Conservation (phyloP, 2,329 filamentous ascomycete species). For the Alternaria incomplexa region DNA sequence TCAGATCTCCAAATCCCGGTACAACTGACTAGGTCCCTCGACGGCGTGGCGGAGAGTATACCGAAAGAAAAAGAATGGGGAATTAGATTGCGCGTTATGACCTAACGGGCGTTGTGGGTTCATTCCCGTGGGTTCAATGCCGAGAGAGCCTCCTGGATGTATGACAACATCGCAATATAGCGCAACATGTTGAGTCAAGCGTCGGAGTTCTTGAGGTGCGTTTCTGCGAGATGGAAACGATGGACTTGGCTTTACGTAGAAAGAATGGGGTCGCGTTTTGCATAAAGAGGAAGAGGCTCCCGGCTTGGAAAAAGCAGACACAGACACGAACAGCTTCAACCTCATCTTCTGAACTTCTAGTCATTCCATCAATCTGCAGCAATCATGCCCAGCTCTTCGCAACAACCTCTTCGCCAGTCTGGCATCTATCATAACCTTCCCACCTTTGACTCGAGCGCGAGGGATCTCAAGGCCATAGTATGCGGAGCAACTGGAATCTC, state of each 20-base stretch:
- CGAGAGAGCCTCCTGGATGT: not conserved
- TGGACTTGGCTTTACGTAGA: not conserved
- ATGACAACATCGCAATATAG: not conserved
- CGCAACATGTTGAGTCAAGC: not conserved
- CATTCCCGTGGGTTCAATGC: not conserved
- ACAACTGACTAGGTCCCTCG: not conserved
- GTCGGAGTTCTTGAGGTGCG: not conserved
- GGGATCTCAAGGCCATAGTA: slow-evolving; percentile 16
- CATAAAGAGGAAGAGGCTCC: not conserved
- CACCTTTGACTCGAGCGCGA: slow-evolving; percentile 7
- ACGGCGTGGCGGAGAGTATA: not conserved
- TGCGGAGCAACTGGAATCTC: slow-evolving; percentile 19
- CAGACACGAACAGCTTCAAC: not conserved
- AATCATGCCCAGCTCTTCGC: slow-evolving; percentile 8
- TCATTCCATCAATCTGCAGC: not conserved
- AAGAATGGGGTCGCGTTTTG: not conserved
- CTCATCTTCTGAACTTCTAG: not conserved
- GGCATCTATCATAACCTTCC: slow-evolving; percentile 21
- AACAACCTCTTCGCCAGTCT: slow-evolving; percentile 14
- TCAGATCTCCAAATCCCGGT: not conserved
- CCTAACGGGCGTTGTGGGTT: not conserved
- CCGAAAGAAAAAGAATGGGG: not conserved
- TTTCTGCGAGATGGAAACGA: not conserved
- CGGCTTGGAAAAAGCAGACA: not conserved
- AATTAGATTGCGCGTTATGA: not conserved